These are phyloP conservation scores for Primulina huaijiensis DNA, from an alignment of 257 asterid genomes.

Conservation along the genomic window DNA sequence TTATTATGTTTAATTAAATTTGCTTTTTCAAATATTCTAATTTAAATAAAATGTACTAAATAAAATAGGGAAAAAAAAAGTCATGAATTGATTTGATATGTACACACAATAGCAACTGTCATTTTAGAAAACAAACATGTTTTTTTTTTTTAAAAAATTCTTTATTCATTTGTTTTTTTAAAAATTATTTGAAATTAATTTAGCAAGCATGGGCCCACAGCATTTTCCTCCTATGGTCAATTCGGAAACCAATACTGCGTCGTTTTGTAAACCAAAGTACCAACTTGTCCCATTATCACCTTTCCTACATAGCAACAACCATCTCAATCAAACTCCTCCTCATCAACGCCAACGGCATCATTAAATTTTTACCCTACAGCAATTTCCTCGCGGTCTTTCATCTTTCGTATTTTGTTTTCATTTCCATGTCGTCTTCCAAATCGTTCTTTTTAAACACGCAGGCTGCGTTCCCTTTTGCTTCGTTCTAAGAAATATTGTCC, in stretches of 20 bases:
- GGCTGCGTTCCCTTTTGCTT: background rate
- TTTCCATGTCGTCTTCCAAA: background rate
- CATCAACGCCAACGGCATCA: background rate
- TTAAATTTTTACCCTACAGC: background rate
- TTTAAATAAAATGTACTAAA: too few relatives aligned
- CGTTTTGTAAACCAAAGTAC: slow-evolving; percentile 22
- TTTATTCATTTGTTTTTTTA: too few relatives aligned
- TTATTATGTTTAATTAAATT: too few relatives aligned
- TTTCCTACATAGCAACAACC: background rate
- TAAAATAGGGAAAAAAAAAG: too few relatives aligned
- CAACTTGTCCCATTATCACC: slow-evolving; percentile 10
- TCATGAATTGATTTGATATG: too few relatives aligned
- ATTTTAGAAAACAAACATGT: too few relatives aligned
- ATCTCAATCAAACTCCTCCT: background rate
- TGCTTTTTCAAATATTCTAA: too few relatives aligned
- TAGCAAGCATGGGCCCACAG: background rate
- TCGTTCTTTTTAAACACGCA: background rate
- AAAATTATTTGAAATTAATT: too few relatives aligned
- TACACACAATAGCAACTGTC: too few relatives aligned
- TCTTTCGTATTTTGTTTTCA: background rate
- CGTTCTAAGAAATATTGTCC: background rate
- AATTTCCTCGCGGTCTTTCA: background rate
- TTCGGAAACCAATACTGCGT: slow-evolving; percentile 22
- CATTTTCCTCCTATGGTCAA: slow-evolving; percentile 1
- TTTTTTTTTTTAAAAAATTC: too few relatives aligned